phyloP scores from a whole-genome alignment of 306 rosid species.

The Inga oerstediana region DNA sequence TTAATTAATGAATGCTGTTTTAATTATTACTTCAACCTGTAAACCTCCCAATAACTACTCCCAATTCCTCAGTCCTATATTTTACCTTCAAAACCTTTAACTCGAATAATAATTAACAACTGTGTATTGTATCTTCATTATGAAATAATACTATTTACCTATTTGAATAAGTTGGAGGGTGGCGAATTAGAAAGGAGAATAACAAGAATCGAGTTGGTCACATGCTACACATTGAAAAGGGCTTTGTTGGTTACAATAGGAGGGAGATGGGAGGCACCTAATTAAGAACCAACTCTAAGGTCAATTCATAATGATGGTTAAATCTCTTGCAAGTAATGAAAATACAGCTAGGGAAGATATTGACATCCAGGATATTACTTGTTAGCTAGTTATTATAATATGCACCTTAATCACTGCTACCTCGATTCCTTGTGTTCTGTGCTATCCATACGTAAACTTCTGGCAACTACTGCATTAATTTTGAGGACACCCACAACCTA shows the following conservation, averaged over 20 bases:
- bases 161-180: background rate
- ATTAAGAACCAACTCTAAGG: background rate
- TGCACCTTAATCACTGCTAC: background rate
- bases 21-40: background rate
- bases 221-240: constrained; percentile 30
- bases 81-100: background rate
- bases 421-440: background rate
- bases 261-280: background rate
- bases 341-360: constrained; percentile 11
- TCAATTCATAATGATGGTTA: constrained; percentile 18
- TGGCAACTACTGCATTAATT: background rate
- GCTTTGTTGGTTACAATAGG: background rate
- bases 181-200: background rate
- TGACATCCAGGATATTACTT: background rate
- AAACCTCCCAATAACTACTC: background rate
- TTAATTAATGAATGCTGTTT: background rate
- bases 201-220: background rate
- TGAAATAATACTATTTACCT: background rate
- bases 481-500: background rate
- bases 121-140: background rate
- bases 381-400: background rate
- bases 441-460: background rate
- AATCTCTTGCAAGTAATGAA: constrained; percentile 1
- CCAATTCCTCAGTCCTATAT: background rate
- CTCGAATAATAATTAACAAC: background rate